Evolutionary conservation across 257 asterid species (phyloP), one percentile per base, ranked within the genome.

Genomic region (Capsicum baccatum): DNA sequence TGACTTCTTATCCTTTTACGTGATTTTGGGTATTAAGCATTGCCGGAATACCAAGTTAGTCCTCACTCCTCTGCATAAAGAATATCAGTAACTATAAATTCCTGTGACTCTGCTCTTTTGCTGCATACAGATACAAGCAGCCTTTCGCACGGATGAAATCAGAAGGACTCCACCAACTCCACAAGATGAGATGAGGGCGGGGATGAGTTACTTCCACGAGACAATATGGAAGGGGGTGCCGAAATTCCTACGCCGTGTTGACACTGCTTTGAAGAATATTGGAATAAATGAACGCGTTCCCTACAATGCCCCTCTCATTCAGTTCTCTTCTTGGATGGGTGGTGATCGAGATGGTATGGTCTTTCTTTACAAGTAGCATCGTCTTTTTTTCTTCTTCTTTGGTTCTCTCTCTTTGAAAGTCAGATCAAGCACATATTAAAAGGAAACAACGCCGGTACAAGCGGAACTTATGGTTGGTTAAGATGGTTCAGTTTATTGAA

Each of bases 111-210:
- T 84, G 56, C 81, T 56, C 21, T 16, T 70, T 47, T 70, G 15
- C 60, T 70, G 35, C 83, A 44, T 88, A 63, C 86, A 96, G 99
- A 94, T 96, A 84, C 98, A 94, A 96, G 98, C 99, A 84, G 99
- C 97, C 83, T 95, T 95, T 85, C 96, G 98, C 80, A 95, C 99
- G 16, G 99, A 95, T 88, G 99, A 95, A 90, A 95, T 95, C 82
- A 87, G 98, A 89, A 94, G 99, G 87, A 93, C 88, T 67, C 99
- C 98, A 79, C 99, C 99, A 14, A 92, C 99, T 78, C 99, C 99
- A 60, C 99, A 95, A 90, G 99, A 95, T 87, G 98, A 95, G 91
- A 95, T 94, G 97, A 93, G 99, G 91, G 99, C 97, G 15, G 98
- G 99, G 86, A 93, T 94, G 97, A 95, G 99, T 88, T 95, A 95